Evolutionary conservation across 805 yeast species (phyloP).

Genomic region (Candida morakotiae): DNA sequence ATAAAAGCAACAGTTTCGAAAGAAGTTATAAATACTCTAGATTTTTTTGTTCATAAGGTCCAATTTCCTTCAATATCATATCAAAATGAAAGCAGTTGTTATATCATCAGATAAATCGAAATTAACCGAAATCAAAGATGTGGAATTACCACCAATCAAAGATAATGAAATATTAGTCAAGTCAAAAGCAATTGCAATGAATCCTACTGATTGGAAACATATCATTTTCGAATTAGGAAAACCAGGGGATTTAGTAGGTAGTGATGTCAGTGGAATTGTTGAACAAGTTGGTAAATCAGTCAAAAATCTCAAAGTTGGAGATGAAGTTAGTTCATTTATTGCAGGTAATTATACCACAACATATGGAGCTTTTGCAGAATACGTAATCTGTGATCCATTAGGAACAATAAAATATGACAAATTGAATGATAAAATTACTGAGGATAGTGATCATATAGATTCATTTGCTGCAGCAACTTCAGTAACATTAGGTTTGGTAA

Average conservation of each 20-base stretch:
- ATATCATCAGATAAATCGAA: conserved; percentile 2
- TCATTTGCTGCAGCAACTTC: conserved; percentile 64
- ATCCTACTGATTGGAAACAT: conserved; percentile 75
- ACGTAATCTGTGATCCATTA: conserved; percentile 37
- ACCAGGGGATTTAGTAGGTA: conserved; percentile 49
- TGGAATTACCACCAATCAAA: neutral
- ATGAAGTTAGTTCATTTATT: conserved; percentile 47
- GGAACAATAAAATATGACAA: conserved; percentile 27
- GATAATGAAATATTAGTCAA: conserved; percentile 24
- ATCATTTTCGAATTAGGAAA: conserved; percentile 31
- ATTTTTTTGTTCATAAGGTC: too few species aligned
- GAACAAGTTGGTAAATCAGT: conserved; percentile 48
- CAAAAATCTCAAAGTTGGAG: conserved; percentile 43
- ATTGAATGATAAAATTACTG: neutral
- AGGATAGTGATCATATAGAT: conserved; percentile 27
- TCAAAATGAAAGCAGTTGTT: conserved; percentile 4
- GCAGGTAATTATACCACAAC: conserved; percentile 48
- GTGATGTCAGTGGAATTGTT: conserved; percentile 59
- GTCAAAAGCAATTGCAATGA: conserved; percentile 52
- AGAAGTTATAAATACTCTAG: too few species aligned
- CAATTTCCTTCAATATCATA: too few species aligned
- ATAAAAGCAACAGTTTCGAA: too few species aligned
- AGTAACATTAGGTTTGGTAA: conserved; percentile 48
- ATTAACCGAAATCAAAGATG: conserved; percentile 1
- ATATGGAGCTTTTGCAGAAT: conserved; percentile 60